A percentile compares a stretch with the other conserved stretches of the same genome.
phyloP scores from a whole-genome alignment of 2,329 filamentous ascomycete genomes.

The Colletotrichum higginsianum region DNA sequence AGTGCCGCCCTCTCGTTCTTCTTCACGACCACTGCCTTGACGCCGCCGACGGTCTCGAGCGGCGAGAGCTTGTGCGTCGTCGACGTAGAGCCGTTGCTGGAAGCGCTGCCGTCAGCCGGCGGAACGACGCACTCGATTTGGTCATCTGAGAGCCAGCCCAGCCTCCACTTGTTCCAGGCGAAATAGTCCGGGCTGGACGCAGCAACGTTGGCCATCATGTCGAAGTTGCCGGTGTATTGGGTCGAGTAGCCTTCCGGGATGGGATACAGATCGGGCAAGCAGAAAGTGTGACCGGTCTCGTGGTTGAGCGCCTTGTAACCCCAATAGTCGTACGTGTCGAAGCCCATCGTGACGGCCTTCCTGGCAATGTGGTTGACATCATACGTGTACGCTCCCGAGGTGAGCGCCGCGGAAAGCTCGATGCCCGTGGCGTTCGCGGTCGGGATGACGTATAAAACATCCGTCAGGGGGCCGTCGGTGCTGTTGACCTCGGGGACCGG shows the following conservation, averaged over 20 bases:
- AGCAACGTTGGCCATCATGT: constrained; percentile 54
- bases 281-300: constrained; percentile 57
- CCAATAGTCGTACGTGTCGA: constrained; percentile 51
- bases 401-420: constrained; percentile 48
- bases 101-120: constrained; percentile 15
- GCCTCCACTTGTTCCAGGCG: constrained; percentile 57
- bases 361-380: constrained; percentile 47
- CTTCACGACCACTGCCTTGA: constrained; percentile 50
- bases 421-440: constrained; percentile 47
- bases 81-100: constrained; percentile 14
- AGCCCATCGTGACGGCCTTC: constrained; percentile 53
- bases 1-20: constrained; percentile 46
- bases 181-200: constrained; percentile 55
- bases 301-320: constrained; percentile 54
- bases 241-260: constrained; percentile 47
- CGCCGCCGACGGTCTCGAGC: constrained; percentile 44
- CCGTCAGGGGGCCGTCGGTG: constrained; percentile 38
- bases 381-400: constrained; percentile 46
- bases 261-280: constrained; percentile 56
- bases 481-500: constrained; percentile 25
- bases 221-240: constrained; percentile 54
- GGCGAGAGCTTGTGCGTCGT: constrained; percentile 49
- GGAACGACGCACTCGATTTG: constrained; percentile 51
- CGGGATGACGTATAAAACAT: constrained; percentile 51
- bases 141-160: constrained; percentile 54